Conservation (phyloP, 768 basidiomycete species). For the Russula ochroleuca region DNA sequence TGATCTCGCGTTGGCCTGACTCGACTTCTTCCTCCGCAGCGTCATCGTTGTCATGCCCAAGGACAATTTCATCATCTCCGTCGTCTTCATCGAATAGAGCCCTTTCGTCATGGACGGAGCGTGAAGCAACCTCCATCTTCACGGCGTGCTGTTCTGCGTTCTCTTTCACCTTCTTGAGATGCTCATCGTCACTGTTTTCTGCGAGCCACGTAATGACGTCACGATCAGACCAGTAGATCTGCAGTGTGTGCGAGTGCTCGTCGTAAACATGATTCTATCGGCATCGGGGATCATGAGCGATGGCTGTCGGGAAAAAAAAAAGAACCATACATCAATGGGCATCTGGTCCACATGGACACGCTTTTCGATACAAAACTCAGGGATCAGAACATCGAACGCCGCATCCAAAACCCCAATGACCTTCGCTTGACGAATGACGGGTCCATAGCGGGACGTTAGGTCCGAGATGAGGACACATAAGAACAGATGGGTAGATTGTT, state of each 20-base stretch:
- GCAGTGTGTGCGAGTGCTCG: slow-evolving; percentile 86
- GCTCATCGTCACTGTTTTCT: slow-evolving; percentile 93
- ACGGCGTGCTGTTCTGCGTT: slow-evolving; percentile 86
- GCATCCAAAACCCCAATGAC: slow-evolving; percentile 96
- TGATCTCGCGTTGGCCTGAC: slow-evolving; percentile 73
- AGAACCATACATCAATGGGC: slow-evolving; percentile 80
- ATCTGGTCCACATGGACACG: slow-evolving; percentile 98
- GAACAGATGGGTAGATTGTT: slow-evolving; percentile 94
- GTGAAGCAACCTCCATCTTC: slow-evolving; percentile 88
- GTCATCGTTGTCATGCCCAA: slow-evolving; percentile 49
- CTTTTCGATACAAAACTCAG: slow-evolving; percentile 99
- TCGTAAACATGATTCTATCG: slow-evolving; percentile 90
- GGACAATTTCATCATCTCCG: slow-evolving; percentile 72
- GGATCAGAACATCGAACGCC: slow-evolving; percentile 93
- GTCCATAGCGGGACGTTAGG: slow-evolving; percentile 90
- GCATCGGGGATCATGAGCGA: slow-evolving; percentile 1
- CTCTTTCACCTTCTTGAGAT: slow-evolving; percentile 90
- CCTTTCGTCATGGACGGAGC: slow-evolving; percentile 80
- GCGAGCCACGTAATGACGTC: slow-evolving; percentile 96
- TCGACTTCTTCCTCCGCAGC: slow-evolving; percentile 46
- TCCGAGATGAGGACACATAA: slow-evolving; percentile 93
- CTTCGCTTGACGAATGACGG: slow-evolving; percentile 91
- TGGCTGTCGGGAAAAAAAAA: neutral
- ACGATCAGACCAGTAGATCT: slow-evolving; percentile 93
- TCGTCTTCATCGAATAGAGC: slow-evolving; percentile 89